A percentile compares a stretch with the other conserved stretches of the same genome.
These are phyloP conservation scores for Pseudonectria foliicola DNA, from an alignment of 2,329 filamentous ascomycete genomes.

Conservation along the genomic window DNA sequence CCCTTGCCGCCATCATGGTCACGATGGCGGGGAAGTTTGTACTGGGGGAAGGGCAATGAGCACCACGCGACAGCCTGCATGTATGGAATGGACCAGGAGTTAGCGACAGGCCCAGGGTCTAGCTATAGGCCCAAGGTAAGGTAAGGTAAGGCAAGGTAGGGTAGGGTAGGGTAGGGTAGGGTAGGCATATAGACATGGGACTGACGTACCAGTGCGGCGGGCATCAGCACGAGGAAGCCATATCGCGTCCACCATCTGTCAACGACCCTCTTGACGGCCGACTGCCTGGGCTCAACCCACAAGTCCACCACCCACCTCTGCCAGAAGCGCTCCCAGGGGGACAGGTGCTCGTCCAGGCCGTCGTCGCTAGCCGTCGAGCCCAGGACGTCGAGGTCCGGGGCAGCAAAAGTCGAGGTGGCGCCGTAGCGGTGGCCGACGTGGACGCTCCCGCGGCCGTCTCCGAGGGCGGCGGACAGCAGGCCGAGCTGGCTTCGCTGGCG, in stretches of 20 bases:
- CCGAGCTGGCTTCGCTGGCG: conserved; percentile 31
- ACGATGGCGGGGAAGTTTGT: conserved; percentile 40
- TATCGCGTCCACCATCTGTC: conserved; percentile 59
- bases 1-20: conserved; percentile 29
- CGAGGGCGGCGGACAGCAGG: conserved; percentile 30
- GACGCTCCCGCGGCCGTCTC: conserved; percentile 41
- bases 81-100: conserved; percentile 3
- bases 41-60: conserved; percentile 58
- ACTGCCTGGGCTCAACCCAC: conserved; percentile 54
- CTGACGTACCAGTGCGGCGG: conserved; percentile 50
- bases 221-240: conserved; percentile 52
- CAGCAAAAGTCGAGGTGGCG: conserved; percentile 41
- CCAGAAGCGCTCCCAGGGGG: conserved; percentile 27
- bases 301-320: conserved; percentile 40
- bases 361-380: conserved; percentile 19
- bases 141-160: too few relatives aligned
- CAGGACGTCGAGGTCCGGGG: conserved; percentile 28
- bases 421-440: conserved; percentile 46
- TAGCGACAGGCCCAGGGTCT: too few relatives aligned
- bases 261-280: conserved; percentile 50
- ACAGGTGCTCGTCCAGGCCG: conserved; percentile 30
- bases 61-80: conserved; percentile 58
- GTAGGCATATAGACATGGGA: too few relatives aligned
- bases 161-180: too few relatives aligned
- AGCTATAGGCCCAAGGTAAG: too few relatives aligned